Evolutionary conservation across 139 green algal genomes (phyloP).

Genomic region (Bryopsis sp.): DNA sequence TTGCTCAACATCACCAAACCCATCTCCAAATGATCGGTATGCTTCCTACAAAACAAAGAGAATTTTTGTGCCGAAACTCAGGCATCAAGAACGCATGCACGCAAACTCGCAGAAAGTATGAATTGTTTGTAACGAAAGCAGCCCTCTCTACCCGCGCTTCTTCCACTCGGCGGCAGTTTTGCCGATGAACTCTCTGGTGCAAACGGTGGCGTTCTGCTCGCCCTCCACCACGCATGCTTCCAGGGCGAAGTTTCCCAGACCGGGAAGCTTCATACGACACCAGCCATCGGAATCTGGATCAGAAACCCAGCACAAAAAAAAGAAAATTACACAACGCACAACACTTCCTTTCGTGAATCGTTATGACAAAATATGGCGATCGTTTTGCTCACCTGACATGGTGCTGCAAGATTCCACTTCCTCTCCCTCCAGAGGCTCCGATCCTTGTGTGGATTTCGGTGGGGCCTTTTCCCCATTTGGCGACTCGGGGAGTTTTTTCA

Average conservation of each 20-base stretch:
- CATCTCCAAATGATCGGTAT: not conserved
- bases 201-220: not conserved
- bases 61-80: not conserved
- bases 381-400: too few species aligned
- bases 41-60: too few species aligned
- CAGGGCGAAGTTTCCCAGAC: not conserved
- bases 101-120: not conserved
- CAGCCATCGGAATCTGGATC: too few species aligned
- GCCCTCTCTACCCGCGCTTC: not conserved
- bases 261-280: not conserved
- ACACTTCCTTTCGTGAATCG: too few species aligned
- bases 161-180: not conserved
- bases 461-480: too few species aligned
- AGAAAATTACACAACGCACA: too few species aligned
- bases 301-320: not conserved
- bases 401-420: not conserved
- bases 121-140: not conserved
- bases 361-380: too few species aligned
- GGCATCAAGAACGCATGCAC: not conserved
- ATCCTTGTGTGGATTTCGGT: too few species aligned
- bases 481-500: too few species aligned
- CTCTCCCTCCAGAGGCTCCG: not conserved
- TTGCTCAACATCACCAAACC: not conserved
- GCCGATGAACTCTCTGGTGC: not conserved
- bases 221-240: not conserved